A percentile compares a stretch with the other conserved stretches of the same genome.
These are phyloP conservation scores for Ehretia macrophylla DNA, from an alignment of 257 asterid genomes.

Conservation along the genomic window DNA sequence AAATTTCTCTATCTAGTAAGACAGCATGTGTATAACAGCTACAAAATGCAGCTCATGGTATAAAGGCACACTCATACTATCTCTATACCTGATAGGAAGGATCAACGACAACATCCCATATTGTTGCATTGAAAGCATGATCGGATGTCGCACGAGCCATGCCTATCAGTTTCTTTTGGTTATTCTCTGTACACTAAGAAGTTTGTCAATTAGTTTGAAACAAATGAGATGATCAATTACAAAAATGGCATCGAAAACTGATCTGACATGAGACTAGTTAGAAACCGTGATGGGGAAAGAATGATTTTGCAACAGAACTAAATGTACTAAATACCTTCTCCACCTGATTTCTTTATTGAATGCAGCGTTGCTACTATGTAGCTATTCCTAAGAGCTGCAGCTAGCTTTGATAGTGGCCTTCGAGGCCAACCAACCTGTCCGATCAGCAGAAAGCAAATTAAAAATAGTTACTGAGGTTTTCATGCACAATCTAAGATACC, in stretches of 20 bases:
- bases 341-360: slow-evolving; percentile 51
- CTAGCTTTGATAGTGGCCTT: slow-evolving; percentile 85
- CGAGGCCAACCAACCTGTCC: slow-evolving; percentile 98
- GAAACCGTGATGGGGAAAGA: no score
- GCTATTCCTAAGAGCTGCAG: slow-evolving; percentile 91
- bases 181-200: slow-evolving; percentile 71
- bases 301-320: slow-evolving; percentile 14
- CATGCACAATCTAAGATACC: neutral
- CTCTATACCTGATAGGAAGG: slow-evolving; percentile 84
- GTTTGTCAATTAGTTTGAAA: slow-evolving; percentile 57
- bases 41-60: no score
- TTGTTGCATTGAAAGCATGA: slow-evolving; percentile 98
- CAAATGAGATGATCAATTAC: slow-evolving; percentile 11
- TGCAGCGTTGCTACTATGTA: slow-evolving; percentile 91
- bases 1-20: no score
- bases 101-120: slow-evolving; percentile 99
- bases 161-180: slow-evolving; percentile 82
- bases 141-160: slow-evolving; percentile 99
- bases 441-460: neutral
- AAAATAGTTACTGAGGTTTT: neutral
- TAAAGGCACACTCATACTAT: neutral
- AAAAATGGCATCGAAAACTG: neutral
- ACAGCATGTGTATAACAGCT: neutral
- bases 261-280: neutral
- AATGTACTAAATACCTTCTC: slow-evolving; percentile 56